Percentiles rank a stretch among this genome's conserved stretches.
Evolutionary conservation across 768 basidiomycete genomes (phyloP).

Genomic region (Mycena kentingensis): DNA sequence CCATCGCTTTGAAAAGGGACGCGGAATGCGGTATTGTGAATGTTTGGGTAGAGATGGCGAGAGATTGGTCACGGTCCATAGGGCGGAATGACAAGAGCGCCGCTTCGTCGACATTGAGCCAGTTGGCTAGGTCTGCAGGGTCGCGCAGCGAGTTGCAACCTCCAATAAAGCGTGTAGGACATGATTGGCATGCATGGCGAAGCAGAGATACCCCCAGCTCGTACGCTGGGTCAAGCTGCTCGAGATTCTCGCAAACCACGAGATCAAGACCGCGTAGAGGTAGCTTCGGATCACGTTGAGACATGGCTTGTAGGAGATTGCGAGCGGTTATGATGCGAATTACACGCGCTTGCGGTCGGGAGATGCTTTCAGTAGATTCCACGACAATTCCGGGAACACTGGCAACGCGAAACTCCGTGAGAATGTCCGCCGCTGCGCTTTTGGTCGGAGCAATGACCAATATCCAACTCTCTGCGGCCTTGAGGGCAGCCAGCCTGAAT

Average conservation of each 20-base stretch:
- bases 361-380: conserved; percentile 42
- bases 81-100: conserved; percentile 79
- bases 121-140: conserved; percentile 75
- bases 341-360: conserved; percentile 39
- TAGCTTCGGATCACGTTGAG: conserved; percentile 28
- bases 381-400: conserved; percentile 42
- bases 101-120: conserved; percentile 71
- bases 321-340: conserved; percentile 62
- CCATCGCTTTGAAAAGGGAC: conserved; percentile 87
- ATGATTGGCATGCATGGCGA: conserved; percentile 61
- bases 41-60: conserved; percentile 66
- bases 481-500: conserved; percentile 57
- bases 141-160: conserved; percentile 80
- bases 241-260: conserved; percentile 82
- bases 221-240: conserved; percentile 77
- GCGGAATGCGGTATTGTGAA: conserved; percentile 88
- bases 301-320: conserved; percentile 49
- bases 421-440: conserved; percentile 55
- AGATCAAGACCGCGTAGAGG: conserved; percentile 53
- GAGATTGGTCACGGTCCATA: conserved; percentile 77
- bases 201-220: conserved; percentile 82
- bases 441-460: conserved; percentile 65
- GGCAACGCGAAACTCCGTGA: conserved; percentile 51
- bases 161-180: conserved; percentile 73
- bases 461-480: conserved; percentile 50